Conservation (phyloP, 495 filamentous ascomycete genomes). For the Neurospora sp. region DNA sequence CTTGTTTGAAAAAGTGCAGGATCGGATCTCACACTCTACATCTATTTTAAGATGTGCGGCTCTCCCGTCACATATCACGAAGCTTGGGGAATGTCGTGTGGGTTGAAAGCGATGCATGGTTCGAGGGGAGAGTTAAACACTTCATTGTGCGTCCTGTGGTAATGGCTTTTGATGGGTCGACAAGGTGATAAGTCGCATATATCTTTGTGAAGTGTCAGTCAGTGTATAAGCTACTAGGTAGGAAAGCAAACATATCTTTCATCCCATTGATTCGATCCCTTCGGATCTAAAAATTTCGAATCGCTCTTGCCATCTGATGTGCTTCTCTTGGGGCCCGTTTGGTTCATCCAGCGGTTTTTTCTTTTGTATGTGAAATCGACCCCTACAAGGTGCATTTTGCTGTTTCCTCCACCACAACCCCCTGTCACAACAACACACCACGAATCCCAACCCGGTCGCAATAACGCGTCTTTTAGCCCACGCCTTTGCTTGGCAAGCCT, state of each 20-base stretch:
- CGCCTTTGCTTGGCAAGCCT: too few relatives aligned
- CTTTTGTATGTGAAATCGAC: too few relatives aligned
- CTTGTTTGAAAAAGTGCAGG: background rate
- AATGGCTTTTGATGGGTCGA: background rate
- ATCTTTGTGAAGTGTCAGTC: background rate
- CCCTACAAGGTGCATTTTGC: too few relatives aligned
- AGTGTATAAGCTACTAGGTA: too few relatives aligned
- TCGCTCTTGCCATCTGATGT: background rate
- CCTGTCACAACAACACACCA: background rate
- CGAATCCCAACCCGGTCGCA: too few relatives aligned
- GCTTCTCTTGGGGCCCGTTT: too few relatives aligned
- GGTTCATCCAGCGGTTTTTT: too few relatives aligned
- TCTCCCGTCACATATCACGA: background rate
- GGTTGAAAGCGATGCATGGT: background rate
- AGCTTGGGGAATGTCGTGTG: background rate
- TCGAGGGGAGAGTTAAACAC: background rate
- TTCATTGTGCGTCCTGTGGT: background rate
- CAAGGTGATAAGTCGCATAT: background rate
- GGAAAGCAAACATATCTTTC: background rate
- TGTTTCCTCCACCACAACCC: too few relatives aligned
- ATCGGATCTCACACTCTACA: background rate
- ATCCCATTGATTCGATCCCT: background rate
- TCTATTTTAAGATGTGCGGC: background rate
- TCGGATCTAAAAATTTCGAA: background rate
- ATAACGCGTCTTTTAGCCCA: too few relatives aligned